Base-by-base conservation (phyloP, 495 filamentous ascomycete genomes). In the Hyaloscypha hepaticicola region DNA sequence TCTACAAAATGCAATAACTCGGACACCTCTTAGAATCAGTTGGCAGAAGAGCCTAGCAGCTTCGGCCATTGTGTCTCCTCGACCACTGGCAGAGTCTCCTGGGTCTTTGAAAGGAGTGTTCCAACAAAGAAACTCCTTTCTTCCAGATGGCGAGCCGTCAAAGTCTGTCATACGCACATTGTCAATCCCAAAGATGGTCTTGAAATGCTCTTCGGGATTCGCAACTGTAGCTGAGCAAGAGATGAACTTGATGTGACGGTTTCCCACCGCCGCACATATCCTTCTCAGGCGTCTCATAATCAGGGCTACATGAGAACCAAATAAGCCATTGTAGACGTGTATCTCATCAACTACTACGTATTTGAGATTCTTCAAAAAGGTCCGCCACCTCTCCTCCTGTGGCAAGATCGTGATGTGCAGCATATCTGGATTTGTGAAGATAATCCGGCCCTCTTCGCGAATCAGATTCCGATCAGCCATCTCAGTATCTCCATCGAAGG, bases 381-480 rank as follows among this genome's bases (percentile, higher is more conserved):
- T 83, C 61, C 94, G 83, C 95, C 95, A 99, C 55, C 83, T 79
- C 60, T 91, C 88, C 75, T 99, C 95, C 67, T 97, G 90, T 1
- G 95, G 93, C 9, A 99, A 78, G 28, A 99, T 96, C 0, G 90
- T 96, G 53, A 97, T 86, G 69, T 99, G 95, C 55, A 99, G 83
- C 94, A 98, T 98, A 69, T 99, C 95, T 0, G 95, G 95, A 69
- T 99, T 99, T 8, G 95, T 99, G 73, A 99, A 97, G 62, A 99
- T 94, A 65, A 99, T 90, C 12, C 92, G 81, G 9, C 88, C 96
- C 72, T 96, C 89, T 52, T 98, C 93, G 12, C 93, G 85, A 62
- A 99, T 91, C 53, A 79, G 67, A 64, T 90, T 90, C 52, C 95
- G 81, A 48, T 90, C 88, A 11, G 77, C 72, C 87, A 94, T 91